Percentiles rank a stretch among this genome's conserved stretches.
These are phyloP conservation scores for Lentinula lateritia DNA, from an alignment of 768 basidiomycete genomes.

Conservation along the genomic window DNA sequence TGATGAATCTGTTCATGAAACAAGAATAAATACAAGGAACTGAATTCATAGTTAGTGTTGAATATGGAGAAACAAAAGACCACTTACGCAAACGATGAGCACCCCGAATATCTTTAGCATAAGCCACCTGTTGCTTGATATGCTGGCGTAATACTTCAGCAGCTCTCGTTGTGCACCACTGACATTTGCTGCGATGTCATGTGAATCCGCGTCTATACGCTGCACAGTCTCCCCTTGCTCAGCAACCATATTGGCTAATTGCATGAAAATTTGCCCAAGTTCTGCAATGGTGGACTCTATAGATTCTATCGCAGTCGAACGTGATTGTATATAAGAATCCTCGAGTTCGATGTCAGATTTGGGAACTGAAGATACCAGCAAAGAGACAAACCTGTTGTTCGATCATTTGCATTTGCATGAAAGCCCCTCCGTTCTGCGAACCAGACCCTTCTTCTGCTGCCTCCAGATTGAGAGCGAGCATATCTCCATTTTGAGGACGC, in stretches of 20 bases:
- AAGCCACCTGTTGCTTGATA: slow-evolving; percentile 94
- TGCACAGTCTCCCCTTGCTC: slow-evolving; percentile 98
- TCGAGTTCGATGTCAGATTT: slow-evolving; percentile 23
- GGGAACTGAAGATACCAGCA: background rate
- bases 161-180: slow-evolving; percentile 88
- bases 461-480: slow-evolving; percentile 86
- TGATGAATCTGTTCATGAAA: slow-evolving; percentile 39
- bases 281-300: slow-evolving; percentile 99
- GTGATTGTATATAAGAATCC: slow-evolving; percentile 93
- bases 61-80: slow-evolving; percentile 3
- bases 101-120: slow-evolving; percentile 98
- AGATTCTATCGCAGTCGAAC: slow-evolving; percentile 95
- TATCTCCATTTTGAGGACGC: slow-evolving; percentile 69
- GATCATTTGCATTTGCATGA: slow-evolving; percentile 92
- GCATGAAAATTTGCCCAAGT: slow-evolving; percentile 94
- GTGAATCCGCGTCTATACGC: slow-evolving; percentile 95
- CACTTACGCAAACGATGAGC: slow-evolving; percentile 91
- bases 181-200: slow-evolving; percentile 95
- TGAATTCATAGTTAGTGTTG: slow-evolving; percentile 20
- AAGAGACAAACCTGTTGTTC: slow-evolving; percentile 78
- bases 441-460: slow-evolving; percentile 70
- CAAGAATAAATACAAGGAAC: slow-evolving; percentile 87
- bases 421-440: slow-evolving; percentile 57
- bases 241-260: slow-evolving; percentile 95
- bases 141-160: slow-evolving; percentile 90